phyloP scores from a whole-genome alignment of 2,329 filamentous ascomycete genomes.

The Microcyclosporella mali region DNA sequence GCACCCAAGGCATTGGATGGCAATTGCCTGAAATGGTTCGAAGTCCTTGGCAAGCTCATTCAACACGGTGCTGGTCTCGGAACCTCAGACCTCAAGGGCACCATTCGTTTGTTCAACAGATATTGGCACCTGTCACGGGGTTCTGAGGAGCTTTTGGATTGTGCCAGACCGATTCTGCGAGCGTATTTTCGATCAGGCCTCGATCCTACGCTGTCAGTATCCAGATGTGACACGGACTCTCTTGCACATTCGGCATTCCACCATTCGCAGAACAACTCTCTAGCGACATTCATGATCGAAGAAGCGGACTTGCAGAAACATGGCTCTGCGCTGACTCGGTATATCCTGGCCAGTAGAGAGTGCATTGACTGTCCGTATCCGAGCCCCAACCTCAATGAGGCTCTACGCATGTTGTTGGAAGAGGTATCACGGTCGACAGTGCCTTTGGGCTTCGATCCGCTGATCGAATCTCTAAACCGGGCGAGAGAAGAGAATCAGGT shows the following conservation, averaged over 20 bases:
- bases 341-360: background rate
- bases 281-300: background rate
- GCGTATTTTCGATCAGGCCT: background rate
- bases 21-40: background rate
- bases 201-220: background rate
- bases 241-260: background rate
- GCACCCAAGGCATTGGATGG: background rate
- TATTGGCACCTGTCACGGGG: background rate
- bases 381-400: no score
- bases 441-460: background rate
- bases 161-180: background rate
- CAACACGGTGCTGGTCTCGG: background rate
- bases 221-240: background rate
- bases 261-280: background rate
- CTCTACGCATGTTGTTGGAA: no score
- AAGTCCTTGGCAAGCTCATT: background rate
- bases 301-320: background rate
- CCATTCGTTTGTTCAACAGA: background rate
- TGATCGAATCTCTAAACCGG: background rate
- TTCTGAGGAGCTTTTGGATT: background rate
- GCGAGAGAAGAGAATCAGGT: background rate
- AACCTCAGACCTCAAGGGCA: background rate
- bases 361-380: background rate
- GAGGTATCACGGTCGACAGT: no score
- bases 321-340: background rate